Evolutionary conservation across 2,329 filamentous ascomycete species (phyloP).

Genomic region (Sporothrix brasiliensis): DNA sequence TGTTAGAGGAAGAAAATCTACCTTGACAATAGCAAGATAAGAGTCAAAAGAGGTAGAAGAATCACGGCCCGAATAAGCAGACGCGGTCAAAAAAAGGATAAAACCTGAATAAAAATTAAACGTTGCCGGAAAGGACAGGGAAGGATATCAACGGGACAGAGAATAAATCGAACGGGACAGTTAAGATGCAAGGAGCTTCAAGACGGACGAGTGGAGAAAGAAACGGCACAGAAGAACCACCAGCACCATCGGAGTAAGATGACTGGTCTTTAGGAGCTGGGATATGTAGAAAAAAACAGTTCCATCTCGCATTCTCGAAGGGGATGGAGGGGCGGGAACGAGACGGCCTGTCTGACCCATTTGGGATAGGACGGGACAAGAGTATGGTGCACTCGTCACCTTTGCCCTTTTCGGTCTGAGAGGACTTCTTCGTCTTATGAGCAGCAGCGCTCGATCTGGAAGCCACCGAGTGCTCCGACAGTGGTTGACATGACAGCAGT

Average conservation of each 20-base stretch:
- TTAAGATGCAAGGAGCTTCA: not conserved
- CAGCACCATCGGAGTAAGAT: not conserved
- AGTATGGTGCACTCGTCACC: not conserved
- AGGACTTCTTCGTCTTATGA: not conserved
- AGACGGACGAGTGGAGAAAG: slow-evolving; percentile 3
- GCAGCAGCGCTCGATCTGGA: slow-evolving; percentile 13
- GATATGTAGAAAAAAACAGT: slow-evolving; percentile 18
- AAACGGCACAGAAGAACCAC: slow-evolving; percentile 1
- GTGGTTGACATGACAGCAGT: not conserved
- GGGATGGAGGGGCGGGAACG: slow-evolving; percentile 24
- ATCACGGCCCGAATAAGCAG: not conserved
- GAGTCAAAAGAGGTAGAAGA: not conserved
- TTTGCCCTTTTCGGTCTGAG: slow-evolving; percentile 8
- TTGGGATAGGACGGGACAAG: slow-evolving; percentile 26
- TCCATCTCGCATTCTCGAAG: slow-evolving; percentile 27
- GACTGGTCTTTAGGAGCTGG: not conserved
- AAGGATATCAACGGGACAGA: slow-evolving; percentile 3
- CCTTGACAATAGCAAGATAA: not conserved
- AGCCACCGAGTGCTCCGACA: not conserved
- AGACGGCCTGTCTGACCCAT: slow-evolving; percentile 24
- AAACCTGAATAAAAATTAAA: not conserved
- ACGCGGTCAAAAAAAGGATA: not conserved
- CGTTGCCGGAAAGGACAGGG: not conserved
- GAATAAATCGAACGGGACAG: slow-evolving; percentile 2
- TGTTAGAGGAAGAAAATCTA: no score